Conservation (phyloP, 2,329 filamentous ascomycete species). For the Tympanopsis confertula region DNA sequence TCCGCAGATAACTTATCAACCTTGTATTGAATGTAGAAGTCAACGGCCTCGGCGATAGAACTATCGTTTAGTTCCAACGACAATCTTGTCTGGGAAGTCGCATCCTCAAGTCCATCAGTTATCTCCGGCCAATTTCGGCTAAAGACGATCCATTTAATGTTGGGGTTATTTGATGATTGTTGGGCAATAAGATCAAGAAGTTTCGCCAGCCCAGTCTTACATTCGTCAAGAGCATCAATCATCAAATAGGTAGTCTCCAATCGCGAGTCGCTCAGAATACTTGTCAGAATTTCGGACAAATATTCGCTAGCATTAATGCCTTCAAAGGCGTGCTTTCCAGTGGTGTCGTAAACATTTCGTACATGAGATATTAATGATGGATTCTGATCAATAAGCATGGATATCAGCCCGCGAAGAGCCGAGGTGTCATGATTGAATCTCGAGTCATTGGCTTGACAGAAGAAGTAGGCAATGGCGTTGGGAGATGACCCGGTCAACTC, state of each 20-base stretch:
- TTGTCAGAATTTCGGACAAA: conserved; percentile 21
- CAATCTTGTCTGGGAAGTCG: conserved; percentile 11
- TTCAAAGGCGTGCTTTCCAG: conserved; percentile 23
- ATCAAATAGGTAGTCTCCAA: conserved; percentile 18
- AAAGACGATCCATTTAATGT: conserved; percentile 28
- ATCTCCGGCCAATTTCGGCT: conserved; percentile 29
- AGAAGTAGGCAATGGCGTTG: conserved; percentile 21
- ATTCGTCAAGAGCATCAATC: conserved; percentile 36
- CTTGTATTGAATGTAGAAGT: conserved; percentile 18
- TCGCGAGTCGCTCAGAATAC: conserved; percentile 22
- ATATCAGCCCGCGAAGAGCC: conserved; percentile 29
- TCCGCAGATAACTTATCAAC: conserved; percentile 10
- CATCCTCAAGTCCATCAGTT: conserved; percentile 14
- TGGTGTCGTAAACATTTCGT: conserved; percentile 16
- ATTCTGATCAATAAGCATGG: conserved; percentile 20
- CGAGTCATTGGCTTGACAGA: conserved; percentile 27
- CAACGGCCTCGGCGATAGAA: conserved; percentile 18
- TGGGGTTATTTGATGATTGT: conserved; percentile 6
- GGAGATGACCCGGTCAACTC: no score
- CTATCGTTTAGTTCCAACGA: conserved; percentile 22
- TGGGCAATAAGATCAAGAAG: conserved; percentile 23
- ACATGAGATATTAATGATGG: conserved; percentile 19
- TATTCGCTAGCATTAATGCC: conserved; percentile 21
- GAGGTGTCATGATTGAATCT: conserved; percentile 22
- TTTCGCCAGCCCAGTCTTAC: conserved; percentile 10